phyloP scores from a whole-genome alignment of 208 protist genomes.

The Borovskyia barvae region DNA sequence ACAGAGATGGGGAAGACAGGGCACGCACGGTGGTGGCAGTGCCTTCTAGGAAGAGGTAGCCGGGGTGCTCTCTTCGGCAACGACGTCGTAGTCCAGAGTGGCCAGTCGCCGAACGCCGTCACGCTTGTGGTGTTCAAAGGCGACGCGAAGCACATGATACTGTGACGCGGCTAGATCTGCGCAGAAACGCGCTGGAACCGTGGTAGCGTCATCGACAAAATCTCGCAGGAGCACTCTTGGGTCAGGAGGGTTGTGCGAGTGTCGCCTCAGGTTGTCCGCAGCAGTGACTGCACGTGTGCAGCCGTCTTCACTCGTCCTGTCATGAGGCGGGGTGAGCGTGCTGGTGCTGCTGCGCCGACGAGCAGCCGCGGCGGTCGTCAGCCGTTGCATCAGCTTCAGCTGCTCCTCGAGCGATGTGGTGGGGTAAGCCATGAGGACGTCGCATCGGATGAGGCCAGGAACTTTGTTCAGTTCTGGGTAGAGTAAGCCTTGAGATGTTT shows the following conservation, averaged over 20 bases:
- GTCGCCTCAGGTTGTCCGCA: not conserved
- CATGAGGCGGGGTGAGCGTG: not conserved
- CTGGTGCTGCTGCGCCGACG: not conserved
- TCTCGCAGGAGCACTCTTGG: constrained; percentile 21
- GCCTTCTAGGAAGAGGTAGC: not conserved
- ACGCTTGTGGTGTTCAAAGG: constrained; percentile 69
- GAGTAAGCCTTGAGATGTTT: constrained; percentile 32
- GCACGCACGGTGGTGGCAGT: too few relatives aligned
- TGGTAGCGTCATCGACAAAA: constrained; percentile 4
- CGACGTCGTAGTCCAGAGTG: constrained; percentile 6
- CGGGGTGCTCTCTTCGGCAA: not conserved
- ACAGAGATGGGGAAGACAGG: too few relatives aligned
- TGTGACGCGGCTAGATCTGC: constrained; percentile 3
- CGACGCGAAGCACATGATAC: constrained; percentile 47
- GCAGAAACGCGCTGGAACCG: constrained; percentile 13
- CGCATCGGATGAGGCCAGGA: constrained; percentile 54
- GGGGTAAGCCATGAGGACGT: constrained; percentile 74
- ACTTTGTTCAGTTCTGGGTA: constrained; percentile 26
- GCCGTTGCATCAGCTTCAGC: constrained; percentile 33
- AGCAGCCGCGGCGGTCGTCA: constrained; percentile 10
- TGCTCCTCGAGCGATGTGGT: constrained; percentile 36
- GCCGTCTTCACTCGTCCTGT: not conserved
- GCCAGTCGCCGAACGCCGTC: constrained; percentile 46
- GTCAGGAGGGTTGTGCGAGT: constrained; percentile 11
- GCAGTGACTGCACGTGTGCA: not conserved